phyloP scores from a whole-genome alignment of 202 grass and related monocot species.

The Carex arenaria region DNA sequence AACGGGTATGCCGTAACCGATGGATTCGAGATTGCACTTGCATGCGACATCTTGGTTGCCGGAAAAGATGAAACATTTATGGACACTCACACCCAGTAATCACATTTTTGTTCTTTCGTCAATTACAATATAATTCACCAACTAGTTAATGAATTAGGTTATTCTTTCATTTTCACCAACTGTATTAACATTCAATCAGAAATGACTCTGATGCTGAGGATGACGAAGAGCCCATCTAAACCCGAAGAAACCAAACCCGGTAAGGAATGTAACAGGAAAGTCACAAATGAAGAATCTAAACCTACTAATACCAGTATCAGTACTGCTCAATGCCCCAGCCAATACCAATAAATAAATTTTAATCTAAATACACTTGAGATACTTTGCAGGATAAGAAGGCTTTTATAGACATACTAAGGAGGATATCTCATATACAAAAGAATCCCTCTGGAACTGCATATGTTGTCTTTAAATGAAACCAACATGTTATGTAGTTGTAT shows the following conservation, averaged over 20 bases:
- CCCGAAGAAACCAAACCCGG: constrained; percentile 36
- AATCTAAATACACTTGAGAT: not conserved
- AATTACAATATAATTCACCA: too few species aligned
- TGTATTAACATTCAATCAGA: too few species aligned
- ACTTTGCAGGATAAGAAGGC: constrained; percentile 74
- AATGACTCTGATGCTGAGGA: constrained; percentile 66
- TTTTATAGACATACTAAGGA: constrained; percentile 81
- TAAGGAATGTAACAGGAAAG: constrained; percentile 61
- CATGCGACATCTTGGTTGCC: constrained; percentile 76
- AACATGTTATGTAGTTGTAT: not conserved
- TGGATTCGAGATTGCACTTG: constrained; percentile 83
- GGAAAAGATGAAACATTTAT: constrained; percentile 72
- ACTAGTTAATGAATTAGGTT: too few species aligned
- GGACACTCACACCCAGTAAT: constrained; percentile 79
- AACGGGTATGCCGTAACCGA: constrained; percentile 78
- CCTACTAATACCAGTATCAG: constrained; percentile 14
- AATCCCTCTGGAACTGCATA: constrained; percentile 67
- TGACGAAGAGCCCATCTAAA: constrained; percentile 70
- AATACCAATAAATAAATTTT: not conserved
- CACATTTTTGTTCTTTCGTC: too few species aligned
- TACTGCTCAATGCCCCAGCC: not conserved
- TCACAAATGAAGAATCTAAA: constrained; percentile 62
- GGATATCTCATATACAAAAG: constrained; percentile 96
- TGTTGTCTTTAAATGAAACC: constrained; percentile 70
- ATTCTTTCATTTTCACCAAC: too few species aligned